Base-by-base conservation (phyloP, 768 basidiomycete genomes). In the Mycena filopes region DNA sequence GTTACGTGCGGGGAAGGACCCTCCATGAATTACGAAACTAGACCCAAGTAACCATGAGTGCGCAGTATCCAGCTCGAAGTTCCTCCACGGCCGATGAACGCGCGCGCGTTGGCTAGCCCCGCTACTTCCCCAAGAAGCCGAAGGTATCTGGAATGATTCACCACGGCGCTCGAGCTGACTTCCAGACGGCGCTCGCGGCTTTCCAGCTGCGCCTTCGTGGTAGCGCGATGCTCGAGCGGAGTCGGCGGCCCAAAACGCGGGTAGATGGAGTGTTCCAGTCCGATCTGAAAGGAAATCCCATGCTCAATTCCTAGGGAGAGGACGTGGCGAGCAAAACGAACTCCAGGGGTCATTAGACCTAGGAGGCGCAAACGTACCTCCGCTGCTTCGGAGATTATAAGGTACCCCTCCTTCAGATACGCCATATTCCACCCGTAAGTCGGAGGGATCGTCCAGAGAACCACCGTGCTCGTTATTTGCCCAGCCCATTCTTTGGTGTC, bases 351-450 rank as follows among this genome's bases (percentile, higher is more conserved):
- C 4, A 42, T 28, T 5, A 43, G 4, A n/a, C 40, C n/a, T 7
- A 55, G 40, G 25, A 28, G 42, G 15, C 54, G 54, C 40, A 55
- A n/a, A 10, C 54, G 54, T 13, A 55, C 40, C 13, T 55, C 40
- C 6, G 42, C 16, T 3, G 26, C 13, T 7, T 55, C 54, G 7
- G 54, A 55, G 2, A 42, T 9, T 4, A 55, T 15, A 1, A 55
- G 15, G 41, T 55, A 55, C 1, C 25, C 54, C 4, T 55, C 40
- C 25, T 26, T 28, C 4, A 55, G 1, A 18, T 28, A 55, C 6
- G 21, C 26, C 3, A 21, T 23, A 26, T 40, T 43, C 54, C 54
- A 55, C 2, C 8, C 16, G 40, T 26, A 55, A 18, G 42, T 25
- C 26, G 16, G 8, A n/a, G 54, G 54, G 26, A 55, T 43, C 7